Conservation (phyloP, 2,329 filamentous ascomycete genomes). For the Phyllachora maydis region DNA sequence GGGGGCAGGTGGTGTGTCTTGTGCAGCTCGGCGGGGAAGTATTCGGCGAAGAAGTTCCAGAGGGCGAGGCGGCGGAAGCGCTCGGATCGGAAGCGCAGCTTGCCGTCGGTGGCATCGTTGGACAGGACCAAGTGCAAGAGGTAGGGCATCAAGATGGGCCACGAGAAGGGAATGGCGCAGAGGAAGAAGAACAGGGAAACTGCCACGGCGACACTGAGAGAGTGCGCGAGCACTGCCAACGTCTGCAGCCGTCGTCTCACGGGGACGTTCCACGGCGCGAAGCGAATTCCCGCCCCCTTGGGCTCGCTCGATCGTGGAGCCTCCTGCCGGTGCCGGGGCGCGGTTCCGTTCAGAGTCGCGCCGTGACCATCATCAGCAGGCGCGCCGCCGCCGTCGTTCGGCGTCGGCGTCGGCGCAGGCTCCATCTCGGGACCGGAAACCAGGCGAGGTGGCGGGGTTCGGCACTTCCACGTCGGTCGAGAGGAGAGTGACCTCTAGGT, state of each 20-base stretch:
- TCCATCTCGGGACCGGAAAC: too few relatives aligned
- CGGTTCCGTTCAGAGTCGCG: conserved; percentile 1
- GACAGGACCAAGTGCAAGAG: conserved; percentile 70
- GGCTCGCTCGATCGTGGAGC: too few relatives aligned
- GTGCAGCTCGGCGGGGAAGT: conserved; percentile 79
- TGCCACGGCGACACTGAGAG: conserved; percentile 45
- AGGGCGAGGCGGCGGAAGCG: conserved; percentile 51
- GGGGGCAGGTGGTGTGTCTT: conserved; percentile 62
- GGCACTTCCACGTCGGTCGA: too few relatives aligned
- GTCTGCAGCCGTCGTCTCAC: conserved; percentile 56
- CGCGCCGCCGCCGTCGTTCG: too few relatives aligned
- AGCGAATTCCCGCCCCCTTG: conserved; percentile 40
- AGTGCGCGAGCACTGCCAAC: conserved; percentile 56
- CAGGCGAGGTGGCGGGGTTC: too few relatives aligned
- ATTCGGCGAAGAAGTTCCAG: conserved; percentile 80
- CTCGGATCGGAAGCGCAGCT: conserved; percentile 52
- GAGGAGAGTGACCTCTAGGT: too few relatives aligned
- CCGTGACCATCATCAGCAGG: too few relatives aligned
- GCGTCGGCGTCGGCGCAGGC: too few relatives aligned
- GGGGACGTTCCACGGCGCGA: conserved; percentile 62
- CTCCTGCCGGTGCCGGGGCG: too few relatives aligned
- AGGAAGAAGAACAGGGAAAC: conserved; percentile 76
- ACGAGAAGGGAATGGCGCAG: conserved; percentile 77
- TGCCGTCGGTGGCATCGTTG: conserved; percentile 55
- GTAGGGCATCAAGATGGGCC: conserved; percentile 62